These are phyloP conservation scores for Flagelloscypha sp. DNA, from an alignment of 768 basidiomycete species.

Conservation along the genomic window DNA sequence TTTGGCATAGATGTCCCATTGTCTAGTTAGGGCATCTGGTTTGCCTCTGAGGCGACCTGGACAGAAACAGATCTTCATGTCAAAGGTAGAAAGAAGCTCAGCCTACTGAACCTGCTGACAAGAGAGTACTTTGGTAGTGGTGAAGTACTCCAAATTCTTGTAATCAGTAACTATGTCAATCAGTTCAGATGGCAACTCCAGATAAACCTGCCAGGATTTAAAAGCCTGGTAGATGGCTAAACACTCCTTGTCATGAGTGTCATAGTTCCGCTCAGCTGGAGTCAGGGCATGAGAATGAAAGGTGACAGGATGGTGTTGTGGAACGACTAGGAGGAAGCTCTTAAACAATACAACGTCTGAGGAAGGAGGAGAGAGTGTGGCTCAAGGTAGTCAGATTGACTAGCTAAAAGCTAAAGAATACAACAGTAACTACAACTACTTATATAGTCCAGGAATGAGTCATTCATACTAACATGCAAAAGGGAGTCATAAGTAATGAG, in stretches of 20 bases:
- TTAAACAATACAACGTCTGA: too few species aligned
- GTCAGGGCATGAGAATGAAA: conserved; percentile 13
- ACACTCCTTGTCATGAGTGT: conserved; percentile 26
- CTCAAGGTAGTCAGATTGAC: too few species aligned
- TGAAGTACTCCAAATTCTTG: conserved; percentile 19
- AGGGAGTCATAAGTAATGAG: too few species aligned
- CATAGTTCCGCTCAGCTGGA: conserved; percentile 22
- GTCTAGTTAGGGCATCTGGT: conserved; percentile 12
- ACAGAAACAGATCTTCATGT: conserved; percentile 10
- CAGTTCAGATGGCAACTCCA: conserved; percentile 9
- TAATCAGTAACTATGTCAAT: conserved; percentile 17
- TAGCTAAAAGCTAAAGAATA: too few species aligned
- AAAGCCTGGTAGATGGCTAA: conserved; percentile 22
- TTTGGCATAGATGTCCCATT: conserved; percentile 10
- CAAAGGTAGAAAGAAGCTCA: conserved; percentile 14
- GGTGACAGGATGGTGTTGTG: conserved; percentile 14
- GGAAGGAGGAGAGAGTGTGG: too few species aligned
- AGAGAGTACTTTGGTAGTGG: conserved; percentile 15
- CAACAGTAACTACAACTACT: too few species aligned
- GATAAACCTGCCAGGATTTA: conserved; percentile 12
- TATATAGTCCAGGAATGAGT: too few species aligned
- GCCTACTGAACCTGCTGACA: conserved; percentile 24
- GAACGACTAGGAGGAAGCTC: too few species aligned
- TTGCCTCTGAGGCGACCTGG: conserved; percentile 12
- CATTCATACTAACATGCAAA: too few species aligned